Evolutionary conservation across 768 basidiomycete species (phyloP), one percentile per base, ranked within the genome.

Genomic region (Lactarius hengduanensis): DNA sequence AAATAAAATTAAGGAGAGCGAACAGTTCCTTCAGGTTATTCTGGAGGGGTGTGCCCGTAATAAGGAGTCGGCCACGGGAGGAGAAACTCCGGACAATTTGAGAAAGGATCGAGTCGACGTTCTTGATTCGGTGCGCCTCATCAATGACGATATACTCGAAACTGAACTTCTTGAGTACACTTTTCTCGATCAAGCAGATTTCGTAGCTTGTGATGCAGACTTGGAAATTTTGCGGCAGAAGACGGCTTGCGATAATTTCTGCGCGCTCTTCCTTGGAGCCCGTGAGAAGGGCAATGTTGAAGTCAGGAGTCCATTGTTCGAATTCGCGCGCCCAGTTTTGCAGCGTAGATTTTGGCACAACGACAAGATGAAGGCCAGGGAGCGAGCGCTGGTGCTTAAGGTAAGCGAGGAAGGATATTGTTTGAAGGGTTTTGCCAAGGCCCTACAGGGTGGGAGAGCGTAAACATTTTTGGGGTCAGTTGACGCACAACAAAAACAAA

Each of bases 121-220:
- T 98, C 81, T 98, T 98, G 84, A 99, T 99, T 28, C 97, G 90
- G 74, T 99, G 96, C 0, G 96, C 96, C 78, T 99, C 96, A 78
- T 99, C 96, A 73, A 99, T 98, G 70, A 91, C 86, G 76, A 98
- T 98, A 78, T 98, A 98, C 76, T 96, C 93, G 80, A 98, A 98
- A 0, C 90, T 90, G 76, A 98, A 93, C 76, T 96, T 96, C 78
- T 93, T 94, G 68, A 98, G 81, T 0, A 90, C 84, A n/a, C 86
- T 82, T 77, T 94, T 94, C 76, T 99, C 97, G 71, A 96, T 93
- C 69, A 98, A 84, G 75, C 94, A 96, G 68, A 99, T 92, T 76
- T 98, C 97, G 78, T 99, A 99, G 1, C 93, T 91, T 1, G 97
- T 98, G 76, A 98, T 89, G 77, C 92, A 91, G 70, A 96, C 89